Evolutionary conservation across 106 monocot species (phyloP), one percentile per base, ranked within the genome.

Genomic region (Ottelia alismoides): DNA sequence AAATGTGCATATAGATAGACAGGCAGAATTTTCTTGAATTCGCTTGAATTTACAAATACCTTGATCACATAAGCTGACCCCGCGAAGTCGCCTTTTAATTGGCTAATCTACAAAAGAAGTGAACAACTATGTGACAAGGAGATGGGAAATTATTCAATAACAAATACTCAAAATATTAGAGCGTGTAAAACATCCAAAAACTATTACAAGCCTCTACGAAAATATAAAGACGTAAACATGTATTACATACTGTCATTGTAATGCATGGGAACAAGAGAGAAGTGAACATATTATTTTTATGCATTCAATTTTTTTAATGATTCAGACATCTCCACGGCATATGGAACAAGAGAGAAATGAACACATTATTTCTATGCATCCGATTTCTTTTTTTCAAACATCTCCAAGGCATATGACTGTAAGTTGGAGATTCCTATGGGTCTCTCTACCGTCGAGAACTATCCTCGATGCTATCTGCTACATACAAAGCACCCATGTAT

Each of bases 31-130:
- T n/a, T n/a, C n/a, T n/a, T n/a, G n/a, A n/a, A n/a, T n/a, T n/a
- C n/a, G n/a, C n/a, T n/a, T n/a, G 20, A 61, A 62, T 51, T 28
- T 16, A 9, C 26, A 35, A 29, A 21, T 71, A 91, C 91, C 91
- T 82, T 78, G 32, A 92, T 70, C 28, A 78, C 61, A 69, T 72
- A 85, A 50, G 73, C 71, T 45, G 78, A 78, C 65, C 67, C 77
- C 57, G 69, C 53, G 56, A 78, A 52, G 1, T 76, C 78, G 45
- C 63, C 81, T 76, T 76, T 81, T 28, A 61, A 48, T 20, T 71
- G 70, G 60, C 51, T 65, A 61, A 85, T 81, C 87, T 81, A 77
- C 77, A 80, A 77, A 85, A 80, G 45, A 75, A 81, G 67, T 68
- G 67, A 58, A 79, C 43, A 71, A 76, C 77, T 70, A 67, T 66